Conservation (phyloP, 2,329 filamentous ascomycete genomes). For the Fusarium cyanostomum region DNA sequence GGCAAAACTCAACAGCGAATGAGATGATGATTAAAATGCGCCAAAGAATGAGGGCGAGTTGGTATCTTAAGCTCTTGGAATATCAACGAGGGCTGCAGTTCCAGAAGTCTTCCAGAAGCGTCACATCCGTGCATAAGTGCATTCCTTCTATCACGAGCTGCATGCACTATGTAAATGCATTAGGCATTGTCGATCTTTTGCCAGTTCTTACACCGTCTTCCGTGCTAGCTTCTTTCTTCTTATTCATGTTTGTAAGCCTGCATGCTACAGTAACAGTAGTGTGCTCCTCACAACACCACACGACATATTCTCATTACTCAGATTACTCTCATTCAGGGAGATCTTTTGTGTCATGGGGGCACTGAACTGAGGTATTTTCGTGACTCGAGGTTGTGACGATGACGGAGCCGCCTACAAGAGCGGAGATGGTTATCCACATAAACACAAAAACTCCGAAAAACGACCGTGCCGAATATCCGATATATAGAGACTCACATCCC, state of each 20-base stretch:
- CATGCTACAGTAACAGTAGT: no score
- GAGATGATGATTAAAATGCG: no score
- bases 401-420: slow-evolving; percentile 6
- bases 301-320: neutral
- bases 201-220: no score
- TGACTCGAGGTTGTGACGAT: slow-evolving; percentile 20
- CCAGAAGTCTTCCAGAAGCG: slow-evolving; percentile 15
- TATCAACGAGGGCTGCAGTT: neutral
- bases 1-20: no score
- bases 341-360: neutral
- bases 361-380: slow-evolving; percentile 7
- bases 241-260: no score
- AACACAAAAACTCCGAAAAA: slow-evolving; percentile 22
- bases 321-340: neutral
- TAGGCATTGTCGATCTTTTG: no score
- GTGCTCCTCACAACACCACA: neutral
- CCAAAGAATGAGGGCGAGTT: no score
- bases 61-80: no score
- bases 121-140: neutral
- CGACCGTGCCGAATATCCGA: slow-evolving; percentile 34
- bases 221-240: no score
- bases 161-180: no score
- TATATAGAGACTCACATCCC: neutral
- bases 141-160: neutral
- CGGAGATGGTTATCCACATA: slow-evolving; percentile 8